Percentiles rank a stretch among this genome's conserved stretches.
These are phyloP conservation scores for Mycena amicta DNA, from an alignment of 768 basidiomycete genomes.

Conservation along the genomic window DNA sequence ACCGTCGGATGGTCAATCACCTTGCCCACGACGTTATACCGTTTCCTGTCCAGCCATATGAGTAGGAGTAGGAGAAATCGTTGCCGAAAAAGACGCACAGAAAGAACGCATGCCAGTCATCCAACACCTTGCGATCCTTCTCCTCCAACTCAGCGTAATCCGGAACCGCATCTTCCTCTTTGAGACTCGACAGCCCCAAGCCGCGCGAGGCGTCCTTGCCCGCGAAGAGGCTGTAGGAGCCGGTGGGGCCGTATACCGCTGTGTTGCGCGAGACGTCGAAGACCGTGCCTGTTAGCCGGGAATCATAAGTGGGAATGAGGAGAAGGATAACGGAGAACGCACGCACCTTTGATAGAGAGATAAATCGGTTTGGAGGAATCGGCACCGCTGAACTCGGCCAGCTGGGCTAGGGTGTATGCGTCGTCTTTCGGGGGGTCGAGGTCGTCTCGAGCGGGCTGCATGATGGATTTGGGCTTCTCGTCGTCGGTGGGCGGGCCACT, in stretches of 20 bases:
- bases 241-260: conserved; percentile 86
- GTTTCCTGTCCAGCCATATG: conserved; percentile 50
- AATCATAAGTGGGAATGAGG: background rate
- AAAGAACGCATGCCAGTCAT: conserved; percentile 92
- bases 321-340: conserved; percentile 9
- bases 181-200: conserved; percentile 86
- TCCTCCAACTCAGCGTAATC: conserved; percentile 79
- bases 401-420: conserved; percentile 67
- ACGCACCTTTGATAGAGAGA: conserved; percentile 87
- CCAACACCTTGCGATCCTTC: conserved; percentile 73
- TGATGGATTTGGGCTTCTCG: no score
- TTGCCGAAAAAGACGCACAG: no score
- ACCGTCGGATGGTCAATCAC: conserved; percentile 55
- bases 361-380: conserved; percentile 73
- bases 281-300: conserved; percentile 58
- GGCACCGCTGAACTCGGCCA: conserved; percentile 73
- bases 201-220: conserved; percentile 92
- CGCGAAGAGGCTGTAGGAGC: conserved; percentile 82
- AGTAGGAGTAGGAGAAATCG: background rate
- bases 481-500: no score
- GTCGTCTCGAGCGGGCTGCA: conserved; percentile 65
- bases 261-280: conserved; percentile 82
- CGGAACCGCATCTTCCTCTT: conserved; percentile 79
- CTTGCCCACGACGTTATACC: conserved; percentile 84
- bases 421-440: conserved; percentile 75